These are phyloP conservation scores for Talaromyces proteolyticus DNA, from an alignment of 495 filamentous ascomycete species.

Conservation along the genomic window DNA sequence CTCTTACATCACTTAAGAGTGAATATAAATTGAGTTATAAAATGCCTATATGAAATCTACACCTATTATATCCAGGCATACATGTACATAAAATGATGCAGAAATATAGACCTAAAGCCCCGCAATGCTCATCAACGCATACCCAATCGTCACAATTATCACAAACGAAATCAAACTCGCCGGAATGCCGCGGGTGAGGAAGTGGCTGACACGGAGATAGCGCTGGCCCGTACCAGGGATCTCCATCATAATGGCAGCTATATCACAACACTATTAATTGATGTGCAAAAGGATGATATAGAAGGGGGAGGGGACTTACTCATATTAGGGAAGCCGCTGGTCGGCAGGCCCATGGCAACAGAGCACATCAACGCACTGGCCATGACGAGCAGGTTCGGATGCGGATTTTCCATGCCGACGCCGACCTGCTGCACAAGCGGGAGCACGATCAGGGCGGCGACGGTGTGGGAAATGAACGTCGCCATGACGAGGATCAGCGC, in stretches of 20 bases:
- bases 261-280: no score
- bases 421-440: conserved; percentile 86
- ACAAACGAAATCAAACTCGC: conserved; percentile 72
- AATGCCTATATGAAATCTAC: no score
- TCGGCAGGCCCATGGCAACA: conserved; percentile 84
- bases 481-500: conserved; percentile 85
- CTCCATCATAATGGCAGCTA: conserved; percentile 99
- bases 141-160: conserved; percentile 82
- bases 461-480: conserved; percentile 97
- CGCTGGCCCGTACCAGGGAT: conserved; percentile 83
- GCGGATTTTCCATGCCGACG: conserved; percentile 74
- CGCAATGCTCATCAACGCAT: conserved; percentile 75
- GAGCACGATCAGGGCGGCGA: conserved; percentile 90
- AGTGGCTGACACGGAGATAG: conserved; percentile 89
- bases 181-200: conserved; percentile 85
- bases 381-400: conserved; percentile 95
- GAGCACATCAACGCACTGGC: conserved; percentile 62
- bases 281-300: not conserved
- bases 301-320: conserved; percentile 55
- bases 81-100: not conserved
- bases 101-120: conserved; percentile 47
- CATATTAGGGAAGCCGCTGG: conserved; percentile 98
- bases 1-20: no score
- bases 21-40: no score
- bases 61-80: no score